Percentiles rank a stretch among this genome's conserved stretches.
Conservation (phyloP, 805 yeast genomes). For the Cyberlindnera mrakii region DNA sequence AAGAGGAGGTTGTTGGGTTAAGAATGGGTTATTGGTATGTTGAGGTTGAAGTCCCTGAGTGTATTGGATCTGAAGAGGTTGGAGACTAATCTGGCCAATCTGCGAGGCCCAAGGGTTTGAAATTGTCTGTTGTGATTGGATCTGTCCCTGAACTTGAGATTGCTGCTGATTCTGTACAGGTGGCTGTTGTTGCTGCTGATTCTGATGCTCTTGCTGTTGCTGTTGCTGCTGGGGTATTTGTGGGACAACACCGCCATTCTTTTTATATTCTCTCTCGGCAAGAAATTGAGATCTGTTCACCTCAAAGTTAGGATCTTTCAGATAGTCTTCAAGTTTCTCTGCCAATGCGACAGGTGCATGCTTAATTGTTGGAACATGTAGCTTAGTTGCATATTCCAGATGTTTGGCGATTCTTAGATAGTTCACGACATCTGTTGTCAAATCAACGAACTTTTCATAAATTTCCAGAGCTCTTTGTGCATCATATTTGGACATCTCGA, state of each 20-base stretch:
- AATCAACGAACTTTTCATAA: conserved; percentile 77
- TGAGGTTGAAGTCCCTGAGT: conserved; percentile 13
- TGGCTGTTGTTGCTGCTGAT: conserved; percentile 20
- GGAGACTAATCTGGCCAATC: conserved; percentile 8
- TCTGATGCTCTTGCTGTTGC: no score
- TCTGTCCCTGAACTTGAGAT: conserved; percentile 1
- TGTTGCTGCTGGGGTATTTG: neutral
- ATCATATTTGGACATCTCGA: conserved; percentile 82
- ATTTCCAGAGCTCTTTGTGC: conserved; percentile 83
- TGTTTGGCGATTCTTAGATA: conserved; percentile 87
- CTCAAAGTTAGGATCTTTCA: conserved; percentile 82
- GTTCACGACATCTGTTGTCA: conserved; percentile 82
- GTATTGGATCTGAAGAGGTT: conserved; percentile 13
- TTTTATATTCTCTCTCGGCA: conserved; percentile 50
- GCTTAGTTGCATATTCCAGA: conserved; percentile 76
- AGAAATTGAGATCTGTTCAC: conserved; percentile 70
- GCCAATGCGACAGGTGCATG: conserved; percentile 96
- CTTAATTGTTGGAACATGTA: conserved; percentile 91
- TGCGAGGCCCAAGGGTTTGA: conserved; percentile 16
- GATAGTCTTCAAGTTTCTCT: conserved; percentile 78
- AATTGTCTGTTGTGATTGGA: conserved; percentile 1
- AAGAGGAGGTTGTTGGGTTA: conserved; percentile 12
- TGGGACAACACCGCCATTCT: conserved; percentile 5
- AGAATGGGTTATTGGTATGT: conserved; percentile 18
- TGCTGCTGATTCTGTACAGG: conserved; percentile 2